These are phyloP conservation scores for Leonotis leonurus DNA, from an alignment of 257 asterid genomes.

Conservation along the genomic window DNA sequence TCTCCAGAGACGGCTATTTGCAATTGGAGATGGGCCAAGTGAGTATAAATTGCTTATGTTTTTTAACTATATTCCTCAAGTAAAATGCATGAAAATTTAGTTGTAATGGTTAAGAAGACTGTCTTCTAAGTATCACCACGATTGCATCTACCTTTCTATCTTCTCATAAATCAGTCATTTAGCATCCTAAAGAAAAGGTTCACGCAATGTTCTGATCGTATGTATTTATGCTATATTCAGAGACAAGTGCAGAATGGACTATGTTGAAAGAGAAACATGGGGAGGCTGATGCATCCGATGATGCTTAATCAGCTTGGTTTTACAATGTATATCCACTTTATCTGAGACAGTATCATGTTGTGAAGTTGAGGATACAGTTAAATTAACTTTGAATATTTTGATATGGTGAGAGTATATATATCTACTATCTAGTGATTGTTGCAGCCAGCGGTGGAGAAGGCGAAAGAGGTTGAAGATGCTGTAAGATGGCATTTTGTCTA, in stretches of 20 bases:
- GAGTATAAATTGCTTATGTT: constrained; percentile 18
- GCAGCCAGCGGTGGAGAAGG: no score
- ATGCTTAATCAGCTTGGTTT: constrained; percentile 29
- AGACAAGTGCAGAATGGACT: constrained; percentile 64
- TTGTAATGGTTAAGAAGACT: background rate
- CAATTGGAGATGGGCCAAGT: constrained; percentile 74
- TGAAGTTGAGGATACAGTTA: constrained; percentile 7
- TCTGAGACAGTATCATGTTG: constrained; percentile 13
- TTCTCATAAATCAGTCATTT: background rate
- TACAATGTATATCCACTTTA: background rate
- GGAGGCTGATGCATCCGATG: constrained; percentile 41
- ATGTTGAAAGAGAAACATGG: constrained; percentile 45
- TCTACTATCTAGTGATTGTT: no score
- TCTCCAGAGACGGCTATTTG: constrained; percentile 69
- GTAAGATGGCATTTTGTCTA: no score
- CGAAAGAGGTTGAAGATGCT: no score
- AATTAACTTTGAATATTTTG: no score
- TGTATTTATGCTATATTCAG: constrained; percentile 25
- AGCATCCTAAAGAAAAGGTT: background rate
- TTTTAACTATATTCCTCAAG: background rate
- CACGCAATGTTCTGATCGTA: constrained; percentile 4
- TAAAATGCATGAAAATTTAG: background rate
- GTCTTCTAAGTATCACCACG: no score
- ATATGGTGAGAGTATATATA: no score
- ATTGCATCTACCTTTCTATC: background rate